Base-by-base conservation (phyloP, 192 early-diverging fungal genomes). In the Podila clonocystis region DNA sequence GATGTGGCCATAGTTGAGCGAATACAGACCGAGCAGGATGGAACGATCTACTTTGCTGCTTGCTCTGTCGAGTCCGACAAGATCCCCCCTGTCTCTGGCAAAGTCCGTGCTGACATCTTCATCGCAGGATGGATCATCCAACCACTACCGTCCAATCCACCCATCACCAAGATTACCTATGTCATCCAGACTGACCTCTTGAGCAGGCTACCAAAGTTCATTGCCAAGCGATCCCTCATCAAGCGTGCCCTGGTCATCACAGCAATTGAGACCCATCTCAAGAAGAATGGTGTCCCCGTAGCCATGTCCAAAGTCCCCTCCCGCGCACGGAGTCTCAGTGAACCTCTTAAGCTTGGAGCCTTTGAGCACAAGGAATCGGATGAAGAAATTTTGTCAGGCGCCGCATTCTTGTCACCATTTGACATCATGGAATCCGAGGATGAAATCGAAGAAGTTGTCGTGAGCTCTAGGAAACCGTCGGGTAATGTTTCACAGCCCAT, bases 81-180 rank as follows among this genome's bases (percentile, higher is more conserved):
- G 62, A 71, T 87, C 36, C 88, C 88, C 2, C 75, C 68, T 9
- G 77, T 82, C 28, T 58, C 75, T 28, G 83, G 84, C 48, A 87
- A 82, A 75, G 80, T 74, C 29, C 70, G 88, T 52, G 67, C 79
- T 12, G 58, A 80, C 9, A 72, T 89, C 31, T 64, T 82, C 75
- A 70, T 90, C 17, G 86, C 85, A 65, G 89, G 89, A 24, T 90
- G 89, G 89, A 84, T 90, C 48, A 67, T 90, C 26, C 85, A 90
- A 55, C 89, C 89, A 24, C 20, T 88, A 12, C 68, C 82, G 34
- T 72, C 72, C 13, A 73, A 83, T 49, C 85, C 86, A 1, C 85
- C 78, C 13, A 72, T 85, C 30, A 90, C 87, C 19, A 84, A 85
- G 70, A 77, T 90, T 20, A 88, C 80, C 6, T 90, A 84, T 73